Percentiles rank a stretch among this genome's conserved stretches.
Evolutionary conservation across 208 protist genomes (phyloP).

Genomic region (Wallacemonas sp.): DNA sequence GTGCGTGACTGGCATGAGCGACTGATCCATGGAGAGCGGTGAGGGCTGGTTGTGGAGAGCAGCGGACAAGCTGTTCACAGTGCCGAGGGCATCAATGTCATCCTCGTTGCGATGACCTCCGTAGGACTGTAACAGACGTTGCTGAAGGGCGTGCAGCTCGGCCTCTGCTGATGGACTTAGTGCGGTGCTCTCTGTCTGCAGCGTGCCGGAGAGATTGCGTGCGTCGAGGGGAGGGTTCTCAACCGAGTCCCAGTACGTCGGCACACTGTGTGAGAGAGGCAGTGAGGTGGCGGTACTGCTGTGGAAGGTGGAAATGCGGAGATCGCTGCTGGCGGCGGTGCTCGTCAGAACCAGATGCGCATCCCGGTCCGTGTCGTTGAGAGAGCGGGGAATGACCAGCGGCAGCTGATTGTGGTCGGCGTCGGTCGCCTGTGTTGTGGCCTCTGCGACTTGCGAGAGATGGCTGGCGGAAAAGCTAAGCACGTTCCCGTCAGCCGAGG

Average conservation of each 20-base stretch:
- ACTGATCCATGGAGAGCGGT: neutral
- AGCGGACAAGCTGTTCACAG: neutral
- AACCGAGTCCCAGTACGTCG: slow-evolving; percentile 9
- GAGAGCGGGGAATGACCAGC: neutral
- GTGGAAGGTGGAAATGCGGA: slow-evolving; percentile 7
- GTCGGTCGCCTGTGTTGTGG: neutral
- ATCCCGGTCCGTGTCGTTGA: neutral
- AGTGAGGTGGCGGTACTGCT: neutral
- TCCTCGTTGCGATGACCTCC: neutral
- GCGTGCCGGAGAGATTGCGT: neutral
- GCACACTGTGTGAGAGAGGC: neutral
- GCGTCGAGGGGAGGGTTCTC: slow-evolving; percentile 5
- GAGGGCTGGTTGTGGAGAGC: neutral
- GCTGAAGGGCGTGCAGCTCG: neutral
- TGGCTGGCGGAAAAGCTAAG: slow-evolving; percentile 6
- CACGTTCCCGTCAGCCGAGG: neutral
- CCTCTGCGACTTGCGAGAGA: slow-evolving; percentile 9
- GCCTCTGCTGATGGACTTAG: neutral
- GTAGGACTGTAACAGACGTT: slow-evolving; percentile 5
- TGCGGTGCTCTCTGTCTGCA: neutral
- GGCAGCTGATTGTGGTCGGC: neutral
- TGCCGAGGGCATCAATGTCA: neutral
- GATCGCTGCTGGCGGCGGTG: slow-evolving; percentile 10
- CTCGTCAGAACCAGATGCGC: neutral
- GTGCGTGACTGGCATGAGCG: neutral